These are phyloP conservation scores for Acanthamoeba polyphaga DNA, from an alignment of 208 protist species.

Conservation along the genomic window DNA sequence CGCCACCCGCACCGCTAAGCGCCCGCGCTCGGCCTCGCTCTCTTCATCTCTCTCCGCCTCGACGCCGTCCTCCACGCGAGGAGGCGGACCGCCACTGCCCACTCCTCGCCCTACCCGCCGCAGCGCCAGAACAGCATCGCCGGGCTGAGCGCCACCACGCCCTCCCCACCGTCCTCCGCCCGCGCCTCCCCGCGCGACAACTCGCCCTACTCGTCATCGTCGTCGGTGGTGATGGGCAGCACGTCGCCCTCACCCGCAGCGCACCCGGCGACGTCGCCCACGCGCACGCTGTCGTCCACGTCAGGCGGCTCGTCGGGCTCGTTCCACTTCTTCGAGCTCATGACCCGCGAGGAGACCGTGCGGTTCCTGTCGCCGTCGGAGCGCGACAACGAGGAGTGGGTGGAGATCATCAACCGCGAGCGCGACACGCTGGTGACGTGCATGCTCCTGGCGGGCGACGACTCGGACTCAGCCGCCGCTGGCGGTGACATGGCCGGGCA, in stretches of 20 bases:
- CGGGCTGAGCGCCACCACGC: neutral
- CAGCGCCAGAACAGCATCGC: neutral
- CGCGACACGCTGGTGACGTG: slow-evolving; percentile 55
- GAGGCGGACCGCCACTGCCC: no score
- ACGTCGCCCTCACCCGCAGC: neutral
- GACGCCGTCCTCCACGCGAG: neutral
- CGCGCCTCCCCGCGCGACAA: neutral
- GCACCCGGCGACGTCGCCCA: neutral
- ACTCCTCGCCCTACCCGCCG: neutral
- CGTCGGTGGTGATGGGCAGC: neutral
- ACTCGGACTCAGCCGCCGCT: neutral
- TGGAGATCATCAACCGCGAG: slow-evolving; percentile 62
- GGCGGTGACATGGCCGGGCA: neutral
- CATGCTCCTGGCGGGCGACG: slow-evolving; percentile 50
- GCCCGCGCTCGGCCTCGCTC: slow-evolving; percentile 33
- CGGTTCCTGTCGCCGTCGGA: slow-evolving; percentile 54
- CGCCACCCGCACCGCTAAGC: neutral
- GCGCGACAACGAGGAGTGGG: slow-evolving; percentile 58
- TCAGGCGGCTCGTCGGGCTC: neutral
- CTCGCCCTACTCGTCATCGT: neutral
- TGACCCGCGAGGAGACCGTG: slow-evolving; percentile 54
- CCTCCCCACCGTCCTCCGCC: neutral
- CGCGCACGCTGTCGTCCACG: neutral
- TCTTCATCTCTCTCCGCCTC: neutral
- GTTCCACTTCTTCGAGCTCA: slow-evolving; percentile 56